Evolutionary conservation across 2,329 filamentous ascomycete species (phyloP), one percentile per base, ranked within the genome.

Genomic region (Xenoacremonium recifei): DNA sequence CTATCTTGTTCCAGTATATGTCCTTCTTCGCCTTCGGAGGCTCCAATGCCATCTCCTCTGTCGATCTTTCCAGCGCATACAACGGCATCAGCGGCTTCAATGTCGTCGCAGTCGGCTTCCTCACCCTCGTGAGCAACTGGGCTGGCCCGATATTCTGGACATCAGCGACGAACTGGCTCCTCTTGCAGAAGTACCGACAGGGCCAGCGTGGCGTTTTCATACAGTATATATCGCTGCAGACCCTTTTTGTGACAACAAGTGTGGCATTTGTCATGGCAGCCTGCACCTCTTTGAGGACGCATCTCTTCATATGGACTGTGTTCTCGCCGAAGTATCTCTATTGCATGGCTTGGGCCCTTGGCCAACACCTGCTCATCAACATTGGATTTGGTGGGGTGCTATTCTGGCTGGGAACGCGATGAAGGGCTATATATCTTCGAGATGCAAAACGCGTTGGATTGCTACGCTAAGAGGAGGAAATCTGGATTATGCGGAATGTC

Each of bases 261-360:
- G 66, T 88, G 39, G 66, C 81, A 3, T 85, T 82, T 35, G 85
- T 96, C 18, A 97, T 97, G 92, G 80, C 77, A 12, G 90, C 92
- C 13, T 99, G 93, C 64, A 90, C 87, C 35, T 74, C 79, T 6
- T 65, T 99, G 60, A 75, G 92, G 52, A 89, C 88, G 21, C 93
- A 99, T 72, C 66, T 99, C 44, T 99, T 99, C 62, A 91, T 99
- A 48, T 99, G 93, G 93, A 97, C 92, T 1, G 93, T 99, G 10
- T 99, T 99, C 65, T 95, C 89, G 50, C 93, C 93, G 0, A 99
- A 97, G 66, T 97, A 91, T 64, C 69, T 99, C 52, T 99, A 95
- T 63, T 87, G 83, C 50, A 85, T 93, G 74, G 89, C 86, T 12
- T 99, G 93, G 95, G 82, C 79, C 48, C 60, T 92, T 34, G 87